phyloP scores from a whole-genome alignment of 371 early-diverging fungal genomes.

The Nematocida minor region DNA sequence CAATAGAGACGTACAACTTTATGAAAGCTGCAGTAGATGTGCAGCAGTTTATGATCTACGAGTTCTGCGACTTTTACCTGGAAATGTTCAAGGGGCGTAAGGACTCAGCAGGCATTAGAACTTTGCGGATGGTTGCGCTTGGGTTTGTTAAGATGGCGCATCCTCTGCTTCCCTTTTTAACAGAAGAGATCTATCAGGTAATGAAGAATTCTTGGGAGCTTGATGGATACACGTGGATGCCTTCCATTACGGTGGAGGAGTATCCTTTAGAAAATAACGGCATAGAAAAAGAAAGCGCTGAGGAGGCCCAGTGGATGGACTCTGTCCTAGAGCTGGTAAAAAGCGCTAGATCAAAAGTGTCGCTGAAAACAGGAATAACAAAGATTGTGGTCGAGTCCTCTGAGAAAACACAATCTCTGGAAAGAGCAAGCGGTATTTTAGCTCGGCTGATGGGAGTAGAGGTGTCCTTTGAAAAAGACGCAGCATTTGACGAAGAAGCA shows the following conservation, averaged over 20 bases:
- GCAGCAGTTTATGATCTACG: slow-evolving; percentile 87
- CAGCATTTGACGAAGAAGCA: background rate
- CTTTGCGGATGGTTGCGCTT: slow-evolving; percentile 74
- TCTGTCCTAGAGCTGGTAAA: slow-evolving; percentile 3
- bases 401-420: background rate
- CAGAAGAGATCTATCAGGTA: slow-evolving; percentile 79
- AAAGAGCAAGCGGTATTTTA: background rate
- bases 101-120: slow-evolving; percentile 49
- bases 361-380: background rate
- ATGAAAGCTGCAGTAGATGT: slow-evolving; percentile 81
- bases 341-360: background rate
- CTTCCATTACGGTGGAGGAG: slow-evolving; percentile 27
- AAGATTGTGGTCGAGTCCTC: background rate
- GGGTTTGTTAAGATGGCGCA: slow-evolving; percentile 81
- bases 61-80: slow-evolving; percentile 92
- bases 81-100: slow-evolving; percentile 67
- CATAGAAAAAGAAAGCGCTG: background rate
- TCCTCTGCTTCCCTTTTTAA: slow-evolving; percentile 97
- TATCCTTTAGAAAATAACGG: background rate
- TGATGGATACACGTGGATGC: background rate
- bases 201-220: slow-evolving; percentile 22
- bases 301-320: background rate
- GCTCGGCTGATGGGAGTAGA: background rate
- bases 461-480: background rate
- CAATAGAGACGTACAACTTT: slow-evolving; percentile 78